Base-by-base conservation (phyloP, 2,329 filamentous ascomycete genomes). In the Aureobasidium lini region DNA sequence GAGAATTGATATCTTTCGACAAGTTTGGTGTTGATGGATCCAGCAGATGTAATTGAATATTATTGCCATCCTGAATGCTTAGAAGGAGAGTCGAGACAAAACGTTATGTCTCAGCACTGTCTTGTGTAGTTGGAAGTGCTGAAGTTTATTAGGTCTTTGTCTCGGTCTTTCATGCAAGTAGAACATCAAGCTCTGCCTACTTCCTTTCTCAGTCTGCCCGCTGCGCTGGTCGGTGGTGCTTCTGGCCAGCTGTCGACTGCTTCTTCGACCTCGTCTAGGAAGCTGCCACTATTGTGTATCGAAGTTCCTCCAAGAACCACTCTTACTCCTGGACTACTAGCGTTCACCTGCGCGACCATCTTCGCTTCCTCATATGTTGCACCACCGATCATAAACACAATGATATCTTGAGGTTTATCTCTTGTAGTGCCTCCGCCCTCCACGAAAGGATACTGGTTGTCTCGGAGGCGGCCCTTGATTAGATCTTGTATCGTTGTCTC, bases 331-430 rank as follows among this genome's bases (percentile, higher is more conserved):
- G 92, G 92, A 10, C 89, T 89, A 60, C 87, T 90, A 16, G 91
- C 91, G 75, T 99, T 99, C 61, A 99, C 86, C 65, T 92, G 86
- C n/a, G 94, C 90, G 40, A 97, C 85, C 81, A 90, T 91, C 77
- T 96, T 96, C 6, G 94, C 92, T 73, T 99, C 94, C 72, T 99
- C 94, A 69, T 96, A 99, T 0, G 94, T 99, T 16, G 88, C 86
- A 2, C 94, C 94, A 6, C 94, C 94, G 28, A 96, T 81, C 69
- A 99, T 92, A 70, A 99, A 99, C 7, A 99, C 84, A 44, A 99
- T 84, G 42, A 99, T 88, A 70, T 99, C 95, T 71, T 99, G 94
- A 4, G 94, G 94, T 72, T 97, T 97, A 69, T 99, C 95, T 63
- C 88, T 84, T 10, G 91, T 96, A 11, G 89, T 84, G 2, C 89